phyloP scores from a whole-genome alignment of 306 rosid species.

The Rosa lucieae region DNA sequence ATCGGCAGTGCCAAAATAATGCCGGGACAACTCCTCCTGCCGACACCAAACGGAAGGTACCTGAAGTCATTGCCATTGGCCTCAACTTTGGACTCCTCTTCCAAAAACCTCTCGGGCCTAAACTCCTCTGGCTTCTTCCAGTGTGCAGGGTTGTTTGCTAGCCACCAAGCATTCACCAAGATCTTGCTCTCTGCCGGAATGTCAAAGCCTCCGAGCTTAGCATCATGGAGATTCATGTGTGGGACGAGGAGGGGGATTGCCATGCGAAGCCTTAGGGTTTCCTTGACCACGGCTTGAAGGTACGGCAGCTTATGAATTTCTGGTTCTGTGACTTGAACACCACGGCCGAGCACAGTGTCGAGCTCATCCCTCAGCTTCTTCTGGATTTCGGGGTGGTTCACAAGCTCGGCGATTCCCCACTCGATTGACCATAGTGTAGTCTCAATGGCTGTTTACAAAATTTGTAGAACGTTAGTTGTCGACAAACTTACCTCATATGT shows the following conservation, averaged over 20 bases:
- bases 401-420: conserved; percentile 90
- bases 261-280: conserved; percentile 75
- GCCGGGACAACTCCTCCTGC: conserved; percentile 89
- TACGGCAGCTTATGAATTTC: conserved; percentile 67
- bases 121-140: conserved; percentile 86
- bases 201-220: conserved; percentile 67
- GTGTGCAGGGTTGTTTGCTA: conserved; percentile 75
- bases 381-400: conserved; percentile 77
- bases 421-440: conserved; percentile 91
- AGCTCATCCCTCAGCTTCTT: conserved; percentile 58
- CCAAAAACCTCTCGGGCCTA: conserved; percentile 83
- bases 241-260: conserved; percentile 89
- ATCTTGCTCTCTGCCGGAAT: conserved; percentile 90
- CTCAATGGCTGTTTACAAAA: conserved; percentile 64
- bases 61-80: conserved; percentile 91
- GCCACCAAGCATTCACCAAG: conserved; percentile 88
- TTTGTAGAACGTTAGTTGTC: background rate
- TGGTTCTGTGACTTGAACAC: conserved; percentile 68
- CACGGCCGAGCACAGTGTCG: conserved; percentile 60
- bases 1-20: conserved; percentile 84
- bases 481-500: too few relatives aligned
- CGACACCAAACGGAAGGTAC: conserved; percentile 86
- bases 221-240: conserved; percentile 88
- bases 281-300: conserved; percentile 88
- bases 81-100: conserved; percentile 80